Evolutionary conservation across 2,329 filamentous ascomycete genomes (phyloP).

Genomic region (Teratosphaeria nubilosa): DNA sequence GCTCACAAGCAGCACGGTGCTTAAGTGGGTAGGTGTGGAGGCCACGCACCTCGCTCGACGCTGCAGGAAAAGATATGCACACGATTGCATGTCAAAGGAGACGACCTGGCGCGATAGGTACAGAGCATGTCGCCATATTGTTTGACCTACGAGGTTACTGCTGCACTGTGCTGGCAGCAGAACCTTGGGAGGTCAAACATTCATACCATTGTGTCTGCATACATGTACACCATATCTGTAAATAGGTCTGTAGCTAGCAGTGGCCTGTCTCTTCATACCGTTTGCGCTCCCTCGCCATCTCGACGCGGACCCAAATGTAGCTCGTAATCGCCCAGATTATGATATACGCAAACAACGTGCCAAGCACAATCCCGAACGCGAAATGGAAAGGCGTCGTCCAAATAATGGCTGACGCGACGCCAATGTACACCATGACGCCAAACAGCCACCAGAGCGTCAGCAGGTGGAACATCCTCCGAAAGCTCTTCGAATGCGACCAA

Average conservation of each 20-base stretch:
- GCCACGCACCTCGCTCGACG: no score
- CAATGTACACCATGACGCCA: constrained; percentile 20
- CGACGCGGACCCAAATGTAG: constrained; percentile 15
- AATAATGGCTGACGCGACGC: constrained; percentile 21
- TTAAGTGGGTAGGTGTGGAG: no score
- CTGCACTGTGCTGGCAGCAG: neutral
- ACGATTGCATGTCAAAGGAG: no score
- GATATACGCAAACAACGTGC: constrained; percentile 21
- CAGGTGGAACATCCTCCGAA: constrained; percentile 20
- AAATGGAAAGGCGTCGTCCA: constrained; percentile 22
- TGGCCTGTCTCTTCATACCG: constrained; percentile 15
- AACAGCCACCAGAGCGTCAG: constrained; percentile 22
- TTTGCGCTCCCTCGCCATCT: constrained; percentile 20
- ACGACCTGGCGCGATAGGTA: no score
- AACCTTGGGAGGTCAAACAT: neutral
- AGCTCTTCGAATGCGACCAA: constrained; percentile 20
- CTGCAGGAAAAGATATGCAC: no score
- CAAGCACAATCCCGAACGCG: constrained; percentile 20
- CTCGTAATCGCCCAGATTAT: constrained; percentile 16
- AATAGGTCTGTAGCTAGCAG: neutral
- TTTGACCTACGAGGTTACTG: neutral
- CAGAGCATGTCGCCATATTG: neutral
- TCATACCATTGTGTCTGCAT: neutral
- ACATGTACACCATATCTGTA: neutral
- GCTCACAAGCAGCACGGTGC: no score